Base-by-base conservation (phyloP, 1,284 basidiomycete species). In the Marasmius fiardii region DNA sequence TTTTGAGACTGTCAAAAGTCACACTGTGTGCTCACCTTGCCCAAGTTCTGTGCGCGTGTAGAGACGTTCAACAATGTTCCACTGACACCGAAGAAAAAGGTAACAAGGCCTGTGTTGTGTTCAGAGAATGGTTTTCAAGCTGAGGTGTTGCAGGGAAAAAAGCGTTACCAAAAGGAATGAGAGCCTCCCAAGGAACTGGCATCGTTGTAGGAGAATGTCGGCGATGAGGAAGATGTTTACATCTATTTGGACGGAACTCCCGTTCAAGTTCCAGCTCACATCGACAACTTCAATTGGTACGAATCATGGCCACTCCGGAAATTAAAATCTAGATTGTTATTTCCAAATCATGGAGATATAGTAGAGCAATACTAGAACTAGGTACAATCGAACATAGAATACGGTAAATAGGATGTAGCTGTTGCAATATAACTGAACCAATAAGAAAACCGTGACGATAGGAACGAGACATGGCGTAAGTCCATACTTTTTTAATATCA, bases 21-120 rank as follows among this genome's bases (percentile, higher is more conserved):
- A 39, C 1, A 55, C 35, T 1, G 43, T 51, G 28, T 23, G 65
- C 81, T 57, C 63, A 93, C 94, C 85, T 96, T 96, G 68, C 93
- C 91, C 69, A 88, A 88, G 72, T 95, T 96, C 69, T 93, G 88
- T 31, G 84, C 79, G 58, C 83, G 76, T 69, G 87, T 85, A 51
- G 90, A 88, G 43, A 85, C 74, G 68, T 87, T 92, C 65, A 95
- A 76, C 56, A 94, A 79, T 26, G 93, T 95, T 43, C 94, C 94
- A 52, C 92, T 88, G 4, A 86, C 86, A 58, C 86, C 92, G 71
- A 96, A 97, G 89, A 94, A 90, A 61, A 80, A 79, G 58, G 93
- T 93, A 60, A 96, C 68, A 62, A 95, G 84, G 71, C 85, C 94
- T 95, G 59, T 21, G 37, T 18, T 45, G 8, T 43, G 34, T 53